Evolutionary conservation across 2,329 filamentous ascomycete genomes (phyloP).

Genomic region (Exophiala sp.): DNA sequence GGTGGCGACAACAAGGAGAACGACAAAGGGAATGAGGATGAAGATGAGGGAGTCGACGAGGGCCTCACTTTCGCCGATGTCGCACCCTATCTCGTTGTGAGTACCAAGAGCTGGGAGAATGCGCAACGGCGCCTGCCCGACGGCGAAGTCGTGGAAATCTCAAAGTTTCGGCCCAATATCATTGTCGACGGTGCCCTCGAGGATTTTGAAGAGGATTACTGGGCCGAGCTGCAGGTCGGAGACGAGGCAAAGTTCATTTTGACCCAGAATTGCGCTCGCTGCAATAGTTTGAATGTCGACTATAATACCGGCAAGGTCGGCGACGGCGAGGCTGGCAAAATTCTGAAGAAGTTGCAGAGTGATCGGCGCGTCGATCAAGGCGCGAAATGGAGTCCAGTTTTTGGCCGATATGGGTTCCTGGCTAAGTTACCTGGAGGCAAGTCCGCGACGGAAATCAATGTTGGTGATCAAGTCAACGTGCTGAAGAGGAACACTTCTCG

Average conservation of each 20-base stretch:
- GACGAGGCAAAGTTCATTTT: slow-evolving; percentile 45
- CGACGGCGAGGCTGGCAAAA: slow-evolving; percentile 51
- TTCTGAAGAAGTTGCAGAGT: slow-evolving; percentile 64
- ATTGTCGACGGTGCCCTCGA: slow-evolving; percentile 55
- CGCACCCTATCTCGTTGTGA: slow-evolving; percentile 68
- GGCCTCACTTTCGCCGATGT: slow-evolving; percentile 67
- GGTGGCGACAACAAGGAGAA: slow-evolving; percentile 6
- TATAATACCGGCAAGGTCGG: slow-evolving; percentile 58
- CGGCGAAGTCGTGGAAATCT: slow-evolving; percentile 53
- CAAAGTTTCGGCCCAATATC: slow-evolving; percentile 68
- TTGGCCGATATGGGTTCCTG: slow-evolving; percentile 67
- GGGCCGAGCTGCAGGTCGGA: slow-evolving; percentile 54
- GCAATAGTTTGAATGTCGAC: slow-evolving; percentile 65
- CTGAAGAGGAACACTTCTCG: slow-evolving; percentile 47
- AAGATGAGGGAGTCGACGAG: slow-evolving; percentile 35
- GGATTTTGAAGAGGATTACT: slow-evolving; percentile 66
- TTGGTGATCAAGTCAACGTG: slow-evolving; percentile 55
- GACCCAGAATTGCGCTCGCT: slow-evolving; percentile 65
- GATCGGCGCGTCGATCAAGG: slow-evolving; percentile 67
- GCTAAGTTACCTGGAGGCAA: slow-evolving; percentile 30
- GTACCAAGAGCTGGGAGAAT: slow-evolving; percentile 60
- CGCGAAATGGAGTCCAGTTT: slow-evolving; percentile 61
- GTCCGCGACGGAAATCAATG: slow-evolving; percentile 39
- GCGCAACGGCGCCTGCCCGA: slow-evolving; percentile 43
- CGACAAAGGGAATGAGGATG: slow-evolving; percentile 6